Evolutionary conservation across 1,284 basidiomycete genomes (phyloP).

Genomic region (Ustilago vetiveriae): DNA sequence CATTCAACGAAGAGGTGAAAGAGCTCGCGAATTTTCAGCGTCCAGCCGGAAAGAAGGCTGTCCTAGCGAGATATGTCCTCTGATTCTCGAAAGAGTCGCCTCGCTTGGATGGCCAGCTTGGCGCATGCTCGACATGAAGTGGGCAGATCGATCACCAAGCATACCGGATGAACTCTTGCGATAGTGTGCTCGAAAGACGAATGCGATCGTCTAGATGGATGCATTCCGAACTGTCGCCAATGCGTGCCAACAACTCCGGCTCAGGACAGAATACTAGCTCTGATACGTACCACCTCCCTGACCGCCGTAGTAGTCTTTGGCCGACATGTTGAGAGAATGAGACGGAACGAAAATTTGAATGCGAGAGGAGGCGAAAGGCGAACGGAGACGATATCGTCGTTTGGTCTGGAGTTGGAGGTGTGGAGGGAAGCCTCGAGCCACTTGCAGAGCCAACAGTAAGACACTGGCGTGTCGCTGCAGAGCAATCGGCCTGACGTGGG

Average conservation of each 20-base stretch:
- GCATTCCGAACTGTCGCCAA: too few species aligned
- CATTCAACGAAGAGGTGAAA: too few species aligned
- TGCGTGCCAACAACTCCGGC: conserved; percentile 4
- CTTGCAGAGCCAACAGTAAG: neutral
- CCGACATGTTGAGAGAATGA: conserved; percentile 31
- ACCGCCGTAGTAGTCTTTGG: conserved; percentile 55
- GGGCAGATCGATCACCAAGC: too few species aligned
- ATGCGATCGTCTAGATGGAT: too few species aligned
- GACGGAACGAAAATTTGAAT: neutral
- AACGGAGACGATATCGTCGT: neutral
- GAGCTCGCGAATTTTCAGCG: too few species aligned
- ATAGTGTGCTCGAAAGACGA: too few species aligned
- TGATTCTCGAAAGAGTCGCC: too few species aligned
- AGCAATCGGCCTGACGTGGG: neutral
- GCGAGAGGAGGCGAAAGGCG: neutral
- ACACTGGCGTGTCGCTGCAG: neutral
- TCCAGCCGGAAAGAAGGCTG: too few species aligned
- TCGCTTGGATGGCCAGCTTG: too few species aligned
- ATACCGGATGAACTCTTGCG: too few species aligned
- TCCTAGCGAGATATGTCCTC: too few species aligned
- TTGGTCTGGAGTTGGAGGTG: conserved; percentile 4
- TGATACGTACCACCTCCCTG: conserved; percentile 41
- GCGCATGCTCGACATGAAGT: too few species aligned
- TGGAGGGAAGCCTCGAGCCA: neutral
- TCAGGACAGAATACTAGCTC: neutral